phyloP scores from a whole-genome alignment of 1,284 basidiomycete species.

The Malassezia obtusa region DNA sequence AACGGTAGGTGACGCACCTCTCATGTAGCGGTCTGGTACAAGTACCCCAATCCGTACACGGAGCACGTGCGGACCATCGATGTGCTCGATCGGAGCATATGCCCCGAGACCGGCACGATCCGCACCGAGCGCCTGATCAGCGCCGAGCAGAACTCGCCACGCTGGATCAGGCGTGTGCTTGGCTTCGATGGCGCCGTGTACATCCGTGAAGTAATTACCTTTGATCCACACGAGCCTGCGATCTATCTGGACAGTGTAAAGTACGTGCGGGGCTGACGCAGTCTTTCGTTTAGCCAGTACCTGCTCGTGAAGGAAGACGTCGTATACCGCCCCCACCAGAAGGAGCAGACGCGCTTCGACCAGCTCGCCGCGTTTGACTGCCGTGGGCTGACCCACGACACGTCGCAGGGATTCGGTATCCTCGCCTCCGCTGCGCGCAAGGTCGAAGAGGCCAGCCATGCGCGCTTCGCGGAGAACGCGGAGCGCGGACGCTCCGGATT shows the following conservation, averaged over 20 bases:
- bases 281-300: constrained; percentile 9
- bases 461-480: constrained; percentile 13
- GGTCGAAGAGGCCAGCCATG: constrained; percentile 7
- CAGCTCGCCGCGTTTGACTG: constrained; percentile 9
- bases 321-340: constrained; percentile 1
- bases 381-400: constrained; percentile 2
- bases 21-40: constrained; percentile 16
- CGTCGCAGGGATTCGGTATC: neutral
- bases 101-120: constrained; percentile 12
- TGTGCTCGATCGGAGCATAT: constrained; percentile 15
- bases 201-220: constrained; percentile 7
- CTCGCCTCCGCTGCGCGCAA: neutral
- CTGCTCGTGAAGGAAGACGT: constrained; percentile 9
- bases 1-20: neutral
- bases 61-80: constrained; percentile 19
- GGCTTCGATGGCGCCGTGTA: constrained; percentile 3
- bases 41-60: constrained; percentile 20
- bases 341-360: constrained; percentile 5
- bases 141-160: constrained; percentile 14
- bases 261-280: constrained; percentile 4
- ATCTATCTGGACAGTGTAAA: constrained; percentile 10
- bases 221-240: constrained; percentile 3
- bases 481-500: constrained; percentile 11
- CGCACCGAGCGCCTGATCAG: constrained; percentile 17
- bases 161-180: constrained; percentile 13